phyloP scores from a whole-genome alignment of 768 basidiomycete genomes.

The Amanita exitialis region DNA sequence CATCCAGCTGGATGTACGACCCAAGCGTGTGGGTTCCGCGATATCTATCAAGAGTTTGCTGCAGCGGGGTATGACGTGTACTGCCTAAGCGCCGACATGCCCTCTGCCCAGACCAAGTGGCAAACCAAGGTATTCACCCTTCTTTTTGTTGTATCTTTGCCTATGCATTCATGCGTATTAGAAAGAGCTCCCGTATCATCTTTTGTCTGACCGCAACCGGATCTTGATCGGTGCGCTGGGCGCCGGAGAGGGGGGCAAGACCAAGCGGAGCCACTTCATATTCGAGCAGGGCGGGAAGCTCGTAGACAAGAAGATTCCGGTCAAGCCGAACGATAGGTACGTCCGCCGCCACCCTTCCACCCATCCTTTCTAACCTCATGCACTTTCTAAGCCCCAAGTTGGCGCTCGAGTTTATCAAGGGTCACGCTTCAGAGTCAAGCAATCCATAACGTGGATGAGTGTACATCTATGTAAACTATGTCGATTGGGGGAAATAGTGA shows the following conservation, averaged over 20 bases:
- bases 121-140: conserved; percentile 59
- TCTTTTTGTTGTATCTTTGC: background rate
- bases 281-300: conserved; percentile 90
- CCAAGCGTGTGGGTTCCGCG: conserved; percentile 90
- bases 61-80: conserved; percentile 64
- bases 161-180: conserved; percentile 18
- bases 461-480: background rate
- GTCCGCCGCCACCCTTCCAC: conserved; percentile 7
- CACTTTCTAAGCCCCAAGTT: conserved; percentile 38
- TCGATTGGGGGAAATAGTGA: background rate
- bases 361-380: background rate
- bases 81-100: conserved; percentile 74
- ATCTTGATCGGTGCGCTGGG: conserved; percentile 74
- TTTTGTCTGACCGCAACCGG: conserved; percentile 86
- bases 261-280: conserved; percentile 89
- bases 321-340: conserved; percentile 81
- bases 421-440: background rate
- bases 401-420: conserved; percentile 52
- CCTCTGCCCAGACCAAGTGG: conserved; percentile 73
- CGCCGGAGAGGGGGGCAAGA: conserved; percentile 69
- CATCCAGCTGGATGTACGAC: conserved; percentile 75
- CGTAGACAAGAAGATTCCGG: conserved; percentile 74
- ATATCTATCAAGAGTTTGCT: conserved; percentile 70
- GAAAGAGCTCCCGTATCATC: conserved; percentile 78
- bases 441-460: background rate